phyloP scores from a whole-genome alignment of 208 protist genomes.

The Leishmania tarentolae region DNA sequence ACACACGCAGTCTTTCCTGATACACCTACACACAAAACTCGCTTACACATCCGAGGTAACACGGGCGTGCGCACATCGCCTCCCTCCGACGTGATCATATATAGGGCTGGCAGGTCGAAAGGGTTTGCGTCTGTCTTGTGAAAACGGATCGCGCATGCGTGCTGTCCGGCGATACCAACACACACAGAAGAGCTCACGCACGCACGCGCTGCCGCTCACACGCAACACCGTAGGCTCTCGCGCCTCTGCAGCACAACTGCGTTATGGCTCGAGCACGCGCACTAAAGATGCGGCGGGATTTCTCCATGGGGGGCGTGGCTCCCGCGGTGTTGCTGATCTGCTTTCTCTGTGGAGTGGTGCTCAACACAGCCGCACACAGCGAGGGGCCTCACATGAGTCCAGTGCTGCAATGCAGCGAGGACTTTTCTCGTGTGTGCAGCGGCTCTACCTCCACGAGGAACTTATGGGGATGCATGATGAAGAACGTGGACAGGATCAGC shows the following conservation, averaged over 20 bases:
- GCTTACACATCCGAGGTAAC: not conserved
- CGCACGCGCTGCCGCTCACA: not conserved
- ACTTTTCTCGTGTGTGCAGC: slow-evolving; percentile 33
- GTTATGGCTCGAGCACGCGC: not conserved
- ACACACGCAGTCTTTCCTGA: not conserved
- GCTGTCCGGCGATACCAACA: not conserved
- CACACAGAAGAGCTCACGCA: not conserved
- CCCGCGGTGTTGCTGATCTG: not conserved
- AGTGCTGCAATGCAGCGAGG: slow-evolving; percentile 34
- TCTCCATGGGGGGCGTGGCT: not conserved
- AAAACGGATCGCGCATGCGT: not conserved
- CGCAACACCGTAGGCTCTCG: not conserved
- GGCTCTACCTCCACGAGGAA: slow-evolving; percentile 7
- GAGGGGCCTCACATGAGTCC: slow-evolving; percentile 30
- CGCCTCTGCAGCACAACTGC: not conserved
- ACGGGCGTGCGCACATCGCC: not conserved
- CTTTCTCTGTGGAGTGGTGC: not conserved
- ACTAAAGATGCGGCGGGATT: not conserved
- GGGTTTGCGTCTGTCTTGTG: not conserved
- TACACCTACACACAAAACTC: not conserved
- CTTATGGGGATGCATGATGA: slow-evolving; percentile 48
- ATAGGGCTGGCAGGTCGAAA: not conserved
- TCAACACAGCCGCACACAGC: not conserved
- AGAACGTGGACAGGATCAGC: slow-evolving; percentile 29
- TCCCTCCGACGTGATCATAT: not conserved